These are phyloP conservation scores for Crithidia mellificae DNA, from an alignment of 208 protist species.

Conservation along the genomic window DNA sequence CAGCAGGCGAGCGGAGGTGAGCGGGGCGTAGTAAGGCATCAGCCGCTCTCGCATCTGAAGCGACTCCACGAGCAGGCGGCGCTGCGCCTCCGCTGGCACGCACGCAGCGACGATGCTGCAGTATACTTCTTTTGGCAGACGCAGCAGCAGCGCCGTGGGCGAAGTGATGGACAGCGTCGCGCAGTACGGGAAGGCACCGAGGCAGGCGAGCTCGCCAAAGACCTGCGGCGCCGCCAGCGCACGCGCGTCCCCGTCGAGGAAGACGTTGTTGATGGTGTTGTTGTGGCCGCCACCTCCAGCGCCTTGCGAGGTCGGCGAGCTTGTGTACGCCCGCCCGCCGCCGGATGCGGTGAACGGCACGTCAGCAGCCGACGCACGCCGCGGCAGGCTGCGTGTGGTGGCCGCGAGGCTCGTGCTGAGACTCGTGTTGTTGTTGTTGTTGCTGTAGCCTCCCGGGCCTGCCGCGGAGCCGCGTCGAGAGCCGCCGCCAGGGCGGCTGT, in stretches of 20 bases:
- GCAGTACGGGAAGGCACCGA: slow-evolving; percentile 64
- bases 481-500: slow-evolving; percentile 4
- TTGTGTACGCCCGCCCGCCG: slow-evolving; percentile 4
- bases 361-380: not conserved
- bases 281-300: not conserved
- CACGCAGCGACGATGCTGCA: slow-evolving; percentile 39
- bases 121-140: slow-evolving; percentile 51
- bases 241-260: slow-evolving; percentile 22
- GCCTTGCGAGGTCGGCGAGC: not conserved
- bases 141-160: slow-evolving; percentile 39
- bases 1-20: slow-evolving; percentile 57
- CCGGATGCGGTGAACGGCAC: slow-evolving; percentile 1
- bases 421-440: not conserved
- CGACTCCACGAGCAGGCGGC: slow-evolving; percentile 41
- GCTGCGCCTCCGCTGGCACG: slow-evolving; percentile 41
- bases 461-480: slow-evolving; percentile 9
- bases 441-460: not conserved
- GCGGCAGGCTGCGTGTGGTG: slow-evolving; percentile 13
- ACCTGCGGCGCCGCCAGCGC: slow-evolving; percentile 52
- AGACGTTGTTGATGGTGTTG: not conserved
- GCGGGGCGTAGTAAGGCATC: slow-evolving; percentile 63
- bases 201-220: slow-evolving; percentile 59
- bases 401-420: slow-evolving; percentile 3
- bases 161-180: slow-evolving; percentile 53
- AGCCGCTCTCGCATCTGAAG: slow-evolving; percentile 58